Conservation (phyloP, 805 yeast species). For the Ogataea pilisensis region DNA sequence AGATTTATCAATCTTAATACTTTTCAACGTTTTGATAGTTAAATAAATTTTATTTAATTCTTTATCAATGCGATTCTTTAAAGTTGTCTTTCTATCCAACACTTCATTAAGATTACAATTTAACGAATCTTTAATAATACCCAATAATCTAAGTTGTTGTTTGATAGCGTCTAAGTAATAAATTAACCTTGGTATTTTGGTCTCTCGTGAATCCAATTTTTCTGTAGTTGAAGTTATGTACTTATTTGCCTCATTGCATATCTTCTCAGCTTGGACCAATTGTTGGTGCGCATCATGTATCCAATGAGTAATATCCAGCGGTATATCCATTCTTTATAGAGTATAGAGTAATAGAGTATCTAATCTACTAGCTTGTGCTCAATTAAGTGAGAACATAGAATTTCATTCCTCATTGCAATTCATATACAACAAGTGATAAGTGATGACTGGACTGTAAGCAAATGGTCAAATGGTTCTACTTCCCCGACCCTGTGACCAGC, state of each 20-base stretch:
- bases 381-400: too few relatives aligned
- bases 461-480: too few relatives aligned
- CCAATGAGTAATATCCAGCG: slow-evolving; percentile 30
- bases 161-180: slow-evolving; percentile 43
- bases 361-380: too few relatives aligned
- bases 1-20: slow-evolving; percentile 33
- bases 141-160: slow-evolving; percentile 44
- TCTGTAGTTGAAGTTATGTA: slow-evolving; percentile 34
- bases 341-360: too few relatives aligned
- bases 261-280: slow-evolving; percentile 43
- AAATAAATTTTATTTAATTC: slow-evolving; percentile 33
- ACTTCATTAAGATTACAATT: slow-evolving; percentile 25
- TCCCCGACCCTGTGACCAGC: too few relatives aligned
- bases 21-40: slow-evolving; percentile 32
- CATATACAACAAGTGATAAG: too few relatives aligned
- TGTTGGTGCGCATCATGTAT: slow-evolving; percentile 44
- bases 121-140: slow-evolving; percentile 28
- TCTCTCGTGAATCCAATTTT: slow-evolving; percentile 38
- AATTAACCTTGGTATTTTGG: slow-evolving; percentile 37
- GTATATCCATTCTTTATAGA: slow-evolving; percentile 1
- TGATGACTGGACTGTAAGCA: too few relatives aligned
- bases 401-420: too few relatives aligned
- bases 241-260: slow-evolving; percentile 49
- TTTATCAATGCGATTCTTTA: slow-evolving; percentile 19
- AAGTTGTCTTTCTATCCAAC: slow-evolving; percentile 22